Evolutionary conservation across 2,329 filamentous ascomycete species (phyloP).

Genomic region (Penicillium verrucosum): DNA sequence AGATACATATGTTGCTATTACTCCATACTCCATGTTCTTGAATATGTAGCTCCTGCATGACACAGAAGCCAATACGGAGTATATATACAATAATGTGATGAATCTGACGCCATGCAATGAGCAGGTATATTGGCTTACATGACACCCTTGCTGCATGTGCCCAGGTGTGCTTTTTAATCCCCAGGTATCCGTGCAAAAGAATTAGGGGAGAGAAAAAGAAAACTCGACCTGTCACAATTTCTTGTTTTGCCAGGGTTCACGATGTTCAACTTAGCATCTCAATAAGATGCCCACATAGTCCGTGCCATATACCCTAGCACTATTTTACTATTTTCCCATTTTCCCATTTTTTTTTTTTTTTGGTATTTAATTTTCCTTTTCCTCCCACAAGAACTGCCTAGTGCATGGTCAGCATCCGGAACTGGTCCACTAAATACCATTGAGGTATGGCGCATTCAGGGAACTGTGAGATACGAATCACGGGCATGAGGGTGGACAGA

Average conservation of each 20-base stretch:
- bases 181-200: neutral
- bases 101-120: neutral
- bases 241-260: neutral
- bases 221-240: neutral
- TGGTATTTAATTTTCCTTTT: neutral
- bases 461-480: neutral
- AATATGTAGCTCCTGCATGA: conserved; percentile 5
- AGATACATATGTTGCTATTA: neutral
- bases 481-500: neutral
- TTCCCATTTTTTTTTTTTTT: neutral
- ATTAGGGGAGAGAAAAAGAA: neutral
- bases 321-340: too few species aligned
- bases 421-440: neutral
- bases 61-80: neutral
- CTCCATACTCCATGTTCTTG: neutral
- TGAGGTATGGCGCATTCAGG: neutral
- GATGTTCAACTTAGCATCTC: neutral
- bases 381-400: neutral
- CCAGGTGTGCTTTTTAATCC: neutral
- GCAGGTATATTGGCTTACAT: neutral
- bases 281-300: neutral
- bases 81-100: neutral
- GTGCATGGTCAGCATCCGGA: conserved; percentile 2
- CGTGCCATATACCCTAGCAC: neutral
- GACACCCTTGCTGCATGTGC: conserved; percentile 3